phyloP scores from a whole-genome alignment of 768 basidiomycete genomes.

The Termitomyces sp. region DNA sequence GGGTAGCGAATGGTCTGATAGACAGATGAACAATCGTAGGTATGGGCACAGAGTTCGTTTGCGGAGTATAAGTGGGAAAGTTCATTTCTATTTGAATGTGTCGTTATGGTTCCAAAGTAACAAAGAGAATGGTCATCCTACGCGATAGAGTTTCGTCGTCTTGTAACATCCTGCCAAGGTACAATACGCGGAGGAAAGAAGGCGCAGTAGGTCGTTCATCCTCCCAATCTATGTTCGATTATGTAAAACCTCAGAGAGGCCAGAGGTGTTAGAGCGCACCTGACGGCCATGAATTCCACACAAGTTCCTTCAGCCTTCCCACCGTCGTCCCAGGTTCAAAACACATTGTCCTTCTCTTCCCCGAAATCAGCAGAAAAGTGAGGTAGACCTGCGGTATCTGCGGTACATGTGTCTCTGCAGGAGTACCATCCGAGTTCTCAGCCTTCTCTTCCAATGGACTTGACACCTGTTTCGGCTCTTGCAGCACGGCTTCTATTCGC shows the following conservation, averaged over 20 bases:
- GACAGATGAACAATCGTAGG: constrained; percentile 76
- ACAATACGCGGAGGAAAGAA: constrained; percentile 67
- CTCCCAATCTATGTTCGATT: constrained; percentile 55
- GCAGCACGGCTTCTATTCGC: constrained; percentile 4
- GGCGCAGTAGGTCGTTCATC: constrained; percentile 75
- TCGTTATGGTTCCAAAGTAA: neutral
- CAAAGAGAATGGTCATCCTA: constrained; percentile 26
- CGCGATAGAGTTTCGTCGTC: constrained; percentile 74
- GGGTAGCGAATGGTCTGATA: constrained; percentile 52
- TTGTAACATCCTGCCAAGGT: constrained; percentile 76
- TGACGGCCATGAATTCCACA: constrained; percentile 78
- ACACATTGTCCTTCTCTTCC: constrained; percentile 59
- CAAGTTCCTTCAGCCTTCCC: constrained; percentile 76
- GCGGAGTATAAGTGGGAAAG: constrained; percentile 31
- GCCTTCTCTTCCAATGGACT: constrained; percentile 3
- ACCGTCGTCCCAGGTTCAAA: constrained; percentile 74
- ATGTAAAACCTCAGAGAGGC: neutral
- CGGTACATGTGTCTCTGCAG: constrained; percentile 28
- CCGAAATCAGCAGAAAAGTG: constrained; percentile 70
- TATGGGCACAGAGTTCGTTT: constrained; percentile 21
- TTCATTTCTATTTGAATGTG: constrained; percentile 28
- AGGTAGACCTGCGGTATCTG: constrained; percentile 60
- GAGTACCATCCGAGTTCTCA: neutral
- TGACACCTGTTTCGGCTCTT: constrained; percentile 6
- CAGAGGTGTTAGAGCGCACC: constrained; percentile 35